phyloP scores from a whole-genome alignment of 345 rosid genomes.

The Eucalyptus shirleyi region DNA sequence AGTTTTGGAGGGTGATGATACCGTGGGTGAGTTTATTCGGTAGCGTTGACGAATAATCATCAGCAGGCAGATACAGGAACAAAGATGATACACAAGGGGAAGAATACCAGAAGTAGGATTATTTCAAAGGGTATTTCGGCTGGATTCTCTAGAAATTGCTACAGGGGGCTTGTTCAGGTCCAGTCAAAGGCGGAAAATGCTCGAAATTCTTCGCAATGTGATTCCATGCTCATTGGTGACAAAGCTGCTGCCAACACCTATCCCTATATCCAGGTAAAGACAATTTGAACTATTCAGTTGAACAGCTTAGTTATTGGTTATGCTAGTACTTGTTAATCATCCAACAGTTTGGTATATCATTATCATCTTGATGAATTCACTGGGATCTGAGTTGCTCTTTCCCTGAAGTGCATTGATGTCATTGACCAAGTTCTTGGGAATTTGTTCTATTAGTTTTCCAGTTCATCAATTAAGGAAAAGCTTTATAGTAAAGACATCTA shows the following conservation, averaged over 20 bases:
- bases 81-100: conserved; percentile 97
- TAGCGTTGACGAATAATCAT: conserved; percentile 80
- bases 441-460: neutral
- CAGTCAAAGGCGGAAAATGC: conserved; percentile 94
- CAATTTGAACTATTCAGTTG: neutral
- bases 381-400: neutral
- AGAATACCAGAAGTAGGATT: conserved; percentile 75
- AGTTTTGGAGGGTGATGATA: conserved; percentile 76
- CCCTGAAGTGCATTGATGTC: neutral
- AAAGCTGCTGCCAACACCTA: conserved; percentile 93
- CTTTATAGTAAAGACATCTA: neutral
- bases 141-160: conserved; percentile 76
- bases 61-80: conserved; percentile 94
- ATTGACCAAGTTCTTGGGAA: neutral
- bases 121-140: conserved; percentile 87
- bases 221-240: conserved; percentile 95
- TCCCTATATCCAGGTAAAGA: conserved; percentile 86
- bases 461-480: neutral
- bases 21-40: conserved; percentile 92
- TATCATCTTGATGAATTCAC: neutral
- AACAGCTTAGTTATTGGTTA: neutral
- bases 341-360: neutral
- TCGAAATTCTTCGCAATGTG: conserved; percentile 80
- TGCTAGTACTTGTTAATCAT: neutral
- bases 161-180: conserved; percentile 92